These are phyloP conservation scores for Hygrocybe punicea DNA, from an alignment of 768 basidiomycete species.

Conservation along the genomic window DNA sequence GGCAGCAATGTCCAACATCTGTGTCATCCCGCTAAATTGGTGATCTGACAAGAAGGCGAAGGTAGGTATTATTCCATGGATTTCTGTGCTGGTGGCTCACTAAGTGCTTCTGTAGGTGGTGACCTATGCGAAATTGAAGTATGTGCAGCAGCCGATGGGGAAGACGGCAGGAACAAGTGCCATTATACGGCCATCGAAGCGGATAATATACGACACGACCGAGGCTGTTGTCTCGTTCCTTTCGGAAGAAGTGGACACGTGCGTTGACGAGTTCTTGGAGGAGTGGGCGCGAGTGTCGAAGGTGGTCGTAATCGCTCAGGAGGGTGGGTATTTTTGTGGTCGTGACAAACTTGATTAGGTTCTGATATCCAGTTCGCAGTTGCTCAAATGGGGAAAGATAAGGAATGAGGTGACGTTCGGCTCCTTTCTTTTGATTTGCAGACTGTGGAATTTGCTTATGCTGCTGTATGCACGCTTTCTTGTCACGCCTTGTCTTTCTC, in stretches of 20 bases:
- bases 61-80: conserved; percentile 28
- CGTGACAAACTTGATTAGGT: conserved; percentile 4
- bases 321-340: conserved; percentile 47
- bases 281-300: conserved; percentile 93
- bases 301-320: conserved; percentile 89
- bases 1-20: conserved; percentile 89
- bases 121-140: conserved; percentile 87
- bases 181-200: conserved; percentile 78
- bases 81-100: background rate
- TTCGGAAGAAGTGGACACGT: conserved; percentile 81
- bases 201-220: conserved; percentile 85
- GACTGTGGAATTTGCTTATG: conserved; percentile 87
- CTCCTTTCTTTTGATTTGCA: conserved; percentile 87
- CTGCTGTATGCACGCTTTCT: conserved; percentile 40
- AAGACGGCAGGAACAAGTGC: conserved; percentile 58
- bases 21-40: conserved; percentile 86
- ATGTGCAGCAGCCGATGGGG: conserved; percentile 82
- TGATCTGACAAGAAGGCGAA: conserved; percentile 80
- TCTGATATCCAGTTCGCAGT: conserved; percentile 42
- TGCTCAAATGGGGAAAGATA: conserved; percentile 74
- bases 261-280: conserved; percentile 86
- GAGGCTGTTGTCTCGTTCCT: conserved; percentile 88
- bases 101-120: conserved; percentile 51
- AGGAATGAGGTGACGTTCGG: conserved; percentile 70
- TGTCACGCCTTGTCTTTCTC: background rate